A percentile compares a stretch with the other conserved stretches of the same genome.
Evolutionary conservation across 306 rosid genomes (phyloP).

Genomic region (Vigna hirtella): DNA sequence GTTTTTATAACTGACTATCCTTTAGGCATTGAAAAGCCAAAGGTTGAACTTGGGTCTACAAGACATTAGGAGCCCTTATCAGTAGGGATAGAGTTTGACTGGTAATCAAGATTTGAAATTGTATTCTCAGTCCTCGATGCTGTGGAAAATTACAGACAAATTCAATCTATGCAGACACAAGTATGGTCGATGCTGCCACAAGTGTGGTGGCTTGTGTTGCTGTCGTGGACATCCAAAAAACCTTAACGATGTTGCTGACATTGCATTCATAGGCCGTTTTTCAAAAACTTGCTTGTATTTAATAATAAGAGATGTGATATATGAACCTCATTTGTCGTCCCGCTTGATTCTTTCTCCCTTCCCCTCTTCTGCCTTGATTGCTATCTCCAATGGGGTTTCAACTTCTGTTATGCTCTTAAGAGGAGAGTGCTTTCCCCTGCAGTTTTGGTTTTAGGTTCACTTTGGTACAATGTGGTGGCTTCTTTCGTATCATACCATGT

Average conservation of each 20-base stretch:
- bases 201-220: background rate
- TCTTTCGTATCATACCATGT: conserved; percentile 32
- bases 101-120: background rate
- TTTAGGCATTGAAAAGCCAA: background rate
- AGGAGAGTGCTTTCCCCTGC: conserved; percentile 12
- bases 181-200: background rate
- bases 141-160: background rate
- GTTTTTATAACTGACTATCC: background rate
- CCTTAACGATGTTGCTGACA: background rate
- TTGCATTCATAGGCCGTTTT: background rate
- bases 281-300: background rate
- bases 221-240: background rate
- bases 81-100: conserved; percentile 23
- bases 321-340: background rate
- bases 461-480: conserved; percentile 14
- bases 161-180: background rate
- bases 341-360: background rate
- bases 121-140: background rate
- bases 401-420: conserved; percentile 1
- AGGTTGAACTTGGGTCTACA: conserved; percentile 1
- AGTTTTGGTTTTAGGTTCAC: conserved; percentile 28
- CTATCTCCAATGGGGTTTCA: conserved; percentile 22
- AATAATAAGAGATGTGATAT: background rate
- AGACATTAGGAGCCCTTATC: conserved; percentile 33
- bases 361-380: background rate